Evolutionary conservation across 257 asterid genomes (phyloP).

Genomic region (Nicotiana tabacum): DNA sequence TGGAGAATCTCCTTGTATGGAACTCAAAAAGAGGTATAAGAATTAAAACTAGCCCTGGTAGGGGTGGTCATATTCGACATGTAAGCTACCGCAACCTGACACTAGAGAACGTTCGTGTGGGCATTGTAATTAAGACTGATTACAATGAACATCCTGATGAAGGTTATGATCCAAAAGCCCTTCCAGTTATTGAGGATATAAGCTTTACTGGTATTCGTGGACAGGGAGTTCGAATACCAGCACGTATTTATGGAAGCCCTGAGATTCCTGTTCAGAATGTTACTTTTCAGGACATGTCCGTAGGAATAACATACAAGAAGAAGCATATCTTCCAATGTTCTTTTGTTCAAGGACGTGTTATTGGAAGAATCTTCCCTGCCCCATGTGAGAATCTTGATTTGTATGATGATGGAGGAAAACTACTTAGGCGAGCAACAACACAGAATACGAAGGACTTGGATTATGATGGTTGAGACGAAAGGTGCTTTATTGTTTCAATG

Average conservation of each 20-base stretch:
- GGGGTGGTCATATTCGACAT: conserved; percentile 75
- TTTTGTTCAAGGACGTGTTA: conserved; percentile 70
- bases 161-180: conserved; percentile 69
- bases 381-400: conserved; percentile 85
- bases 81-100: conserved; percentile 68
- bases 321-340: conserved; percentile 85
- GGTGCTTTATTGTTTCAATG: not conserved
- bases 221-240: conserved; percentile 81
- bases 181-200: conserved; percentile 65
- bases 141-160: conserved; percentile 84
- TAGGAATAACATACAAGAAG: conserved; percentile 87
- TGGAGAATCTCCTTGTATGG: conserved; percentile 77
- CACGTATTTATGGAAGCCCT: conserved; percentile 75
- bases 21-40: conserved; percentile 83
- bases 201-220: conserved; percentile 67
- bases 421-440: conserved; percentile 38
- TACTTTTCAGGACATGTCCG: conserved; percentile 62
- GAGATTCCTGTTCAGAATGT: conserved; percentile 66
- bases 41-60: conserved; percentile 79
- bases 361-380: conserved; percentile 68
- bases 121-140: conserved; percentile 81
- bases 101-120: conserved; percentile 75
- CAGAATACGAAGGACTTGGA: conserved; percentile 29
- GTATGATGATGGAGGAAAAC: conserved; percentile 57
- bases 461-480: conserved; percentile 28